Conservation (phyloP, 495 filamentous ascomycete species). For the Aspergillus steynii region DNA sequence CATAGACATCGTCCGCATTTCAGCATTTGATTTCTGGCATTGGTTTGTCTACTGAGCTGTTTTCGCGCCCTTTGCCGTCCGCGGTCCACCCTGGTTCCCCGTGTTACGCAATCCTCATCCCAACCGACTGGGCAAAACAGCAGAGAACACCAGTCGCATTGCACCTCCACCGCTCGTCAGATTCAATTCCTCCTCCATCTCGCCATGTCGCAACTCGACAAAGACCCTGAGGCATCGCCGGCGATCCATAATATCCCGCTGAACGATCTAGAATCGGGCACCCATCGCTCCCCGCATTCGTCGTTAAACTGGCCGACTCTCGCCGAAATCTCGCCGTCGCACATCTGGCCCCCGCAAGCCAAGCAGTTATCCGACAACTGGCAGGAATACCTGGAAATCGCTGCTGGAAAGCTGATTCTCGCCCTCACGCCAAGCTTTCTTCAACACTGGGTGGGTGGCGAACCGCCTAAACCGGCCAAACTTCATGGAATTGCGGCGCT, state of each 20-base stretch:
- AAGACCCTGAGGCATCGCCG: slow-evolving; percentile 20
- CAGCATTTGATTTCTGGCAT: neutral
- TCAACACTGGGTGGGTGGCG: slow-evolving; percentile 40
- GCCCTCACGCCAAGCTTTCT: slow-evolving; percentile 43
- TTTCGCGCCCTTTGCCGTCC: slow-evolving; percentile 2
- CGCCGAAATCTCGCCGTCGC: slow-evolving; percentile 25
- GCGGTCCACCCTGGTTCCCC: slow-evolving; percentile 5
- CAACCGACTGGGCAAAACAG: neutral
- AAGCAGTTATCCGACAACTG: slow-evolving; percentile 31
- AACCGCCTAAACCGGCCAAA: slow-evolving; percentile 29
- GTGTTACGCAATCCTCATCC: slow-evolving; percentile 14
- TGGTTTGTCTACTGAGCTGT: neutral
- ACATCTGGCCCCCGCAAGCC: slow-evolving; percentile 28
- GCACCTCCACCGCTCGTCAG: neutral
- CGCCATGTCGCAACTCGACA: slow-evolving; percentile 19
- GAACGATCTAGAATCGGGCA: slow-evolving; percentile 33
- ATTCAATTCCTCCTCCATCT: slow-evolving; percentile 1
- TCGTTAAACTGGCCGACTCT: slow-evolving; percentile 12
- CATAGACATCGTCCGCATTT: neutral
- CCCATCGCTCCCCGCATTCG: slow-evolving; percentile 6
- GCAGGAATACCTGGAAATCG: slow-evolving; percentile 27
- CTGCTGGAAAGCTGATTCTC: slow-evolving; percentile 34
- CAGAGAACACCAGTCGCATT: neutral
- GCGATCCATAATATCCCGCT: slow-evolving; percentile 33
- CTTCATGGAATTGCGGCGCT: slow-evolving; percentile 49